A percentile compares a stretch with the other conserved stretches of the same genome.
Evolutionary conservation across 495 filamentous ascomycete genomes (phyloP).

Genomic region (Hyaloscypha hepaticicola): DNA sequence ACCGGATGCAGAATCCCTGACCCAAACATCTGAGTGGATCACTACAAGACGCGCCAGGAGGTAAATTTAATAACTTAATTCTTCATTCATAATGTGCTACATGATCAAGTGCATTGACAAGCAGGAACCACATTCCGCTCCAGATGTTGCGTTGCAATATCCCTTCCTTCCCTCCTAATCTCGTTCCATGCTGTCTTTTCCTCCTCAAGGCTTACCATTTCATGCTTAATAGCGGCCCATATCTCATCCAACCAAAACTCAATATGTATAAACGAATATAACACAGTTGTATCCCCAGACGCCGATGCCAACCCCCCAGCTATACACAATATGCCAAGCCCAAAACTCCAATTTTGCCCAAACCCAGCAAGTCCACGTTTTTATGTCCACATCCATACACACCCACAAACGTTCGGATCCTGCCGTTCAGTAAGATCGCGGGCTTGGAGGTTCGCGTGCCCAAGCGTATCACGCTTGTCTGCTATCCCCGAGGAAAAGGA

Average conservation of each 20-base stretch:
- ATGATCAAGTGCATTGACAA: conserved; percentile 8
- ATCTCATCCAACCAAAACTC: neutral
- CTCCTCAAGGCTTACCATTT: neutral
- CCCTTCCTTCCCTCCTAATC: neutral
- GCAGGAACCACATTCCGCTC: neutral
- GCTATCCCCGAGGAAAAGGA: conserved; percentile 5
- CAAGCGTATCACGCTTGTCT: neutral
- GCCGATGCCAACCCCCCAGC: neutral
- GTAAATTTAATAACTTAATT: neutral
- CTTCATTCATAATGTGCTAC: conserved; percentile 4
- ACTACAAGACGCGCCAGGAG: too few relatives aligned
- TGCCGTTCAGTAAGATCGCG: conserved; percentile 5
- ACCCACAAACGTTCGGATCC: conserved; percentile 4
- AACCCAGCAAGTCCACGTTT: neutral
- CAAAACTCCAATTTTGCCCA: neutral
- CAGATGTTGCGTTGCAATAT: neutral
- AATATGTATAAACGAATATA: neutral
- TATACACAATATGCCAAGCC: neutral
- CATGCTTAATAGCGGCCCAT: neutral
- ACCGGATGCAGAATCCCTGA: too few relatives aligned
- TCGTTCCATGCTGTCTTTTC: neutral
- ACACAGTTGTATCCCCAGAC: neutral
- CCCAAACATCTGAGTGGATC: too few relatives aligned
- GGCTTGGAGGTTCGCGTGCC: neutral
- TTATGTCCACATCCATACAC: conserved; percentile 21